Evolutionary conservation across 164 flowering plant genomes (phyloP).

Genomic region (Magnolia kwangsiensis): DNA sequence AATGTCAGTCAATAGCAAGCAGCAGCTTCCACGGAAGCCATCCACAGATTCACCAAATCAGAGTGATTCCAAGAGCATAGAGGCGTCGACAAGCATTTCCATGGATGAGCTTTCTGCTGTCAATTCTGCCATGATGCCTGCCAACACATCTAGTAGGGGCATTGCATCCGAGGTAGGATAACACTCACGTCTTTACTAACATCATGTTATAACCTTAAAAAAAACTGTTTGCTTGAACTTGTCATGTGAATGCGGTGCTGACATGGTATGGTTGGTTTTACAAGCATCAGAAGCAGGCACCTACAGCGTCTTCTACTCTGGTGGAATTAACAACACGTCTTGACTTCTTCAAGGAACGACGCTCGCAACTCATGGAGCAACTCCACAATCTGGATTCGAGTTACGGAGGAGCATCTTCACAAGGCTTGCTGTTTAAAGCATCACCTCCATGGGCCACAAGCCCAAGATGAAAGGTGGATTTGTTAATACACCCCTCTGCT

Average conservation of each 20-base stretch:
- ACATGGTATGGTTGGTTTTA: background rate
- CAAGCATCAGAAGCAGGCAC: conserved; percentile 51
- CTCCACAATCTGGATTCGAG: conserved; percentile 84
- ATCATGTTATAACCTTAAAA: background rate
- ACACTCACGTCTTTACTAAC: background rate
- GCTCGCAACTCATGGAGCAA: conserved; percentile 97
- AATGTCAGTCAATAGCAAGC: conserved; percentile 48
- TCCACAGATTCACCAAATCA: conserved; percentile 45
- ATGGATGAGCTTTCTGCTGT: conserved; percentile 61
- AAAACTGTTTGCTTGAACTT: background rate
- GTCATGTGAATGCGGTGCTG: background rate
- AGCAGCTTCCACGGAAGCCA: conserved; percentile 59
- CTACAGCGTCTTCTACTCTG: conserved; percentile 71
- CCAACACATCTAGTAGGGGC: conserved; percentile 36
- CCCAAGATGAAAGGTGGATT: conserved; percentile 12
- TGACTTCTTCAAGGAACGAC: conserved; percentile 95
- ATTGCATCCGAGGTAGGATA: conserved; percentile 50
- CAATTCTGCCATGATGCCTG: conserved; percentile 60
- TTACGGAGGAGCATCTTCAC: conserved; percentile 66
- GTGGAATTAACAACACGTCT: conserved; percentile 91
- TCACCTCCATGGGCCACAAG: conserved; percentile 63
- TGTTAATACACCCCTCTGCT: conserved; percentile 3
- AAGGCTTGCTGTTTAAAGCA: conserved; percentile 59
- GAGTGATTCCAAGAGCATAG: conserved; percentile 69
- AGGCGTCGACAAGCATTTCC: conserved; percentile 65